Evolutionary conservation across 495 filamentous ascomycete genomes (phyloP).

Genomic region (Choiromyces venosus): DNA sequence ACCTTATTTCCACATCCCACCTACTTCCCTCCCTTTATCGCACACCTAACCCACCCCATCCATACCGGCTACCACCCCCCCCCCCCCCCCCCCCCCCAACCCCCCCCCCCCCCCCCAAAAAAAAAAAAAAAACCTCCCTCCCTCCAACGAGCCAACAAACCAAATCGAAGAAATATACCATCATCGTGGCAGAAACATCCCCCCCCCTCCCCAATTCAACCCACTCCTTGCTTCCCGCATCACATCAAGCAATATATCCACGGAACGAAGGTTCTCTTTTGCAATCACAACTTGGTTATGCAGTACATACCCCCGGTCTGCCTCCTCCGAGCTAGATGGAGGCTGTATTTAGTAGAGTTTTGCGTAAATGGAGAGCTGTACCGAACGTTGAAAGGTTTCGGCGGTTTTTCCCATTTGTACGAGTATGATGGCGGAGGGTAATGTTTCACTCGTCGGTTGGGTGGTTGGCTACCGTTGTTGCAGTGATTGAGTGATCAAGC

Average conservation of each 20-base stretch:
- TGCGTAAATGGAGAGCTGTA: not conserved
- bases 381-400: not conserved
- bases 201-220: no score
- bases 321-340: not conserved
- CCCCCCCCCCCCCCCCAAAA: no score
- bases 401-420: not conserved
- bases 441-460: no score
- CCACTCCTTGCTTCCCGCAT: not conserved
- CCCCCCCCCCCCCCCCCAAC: no score
- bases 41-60: not conserved
- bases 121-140: no score
- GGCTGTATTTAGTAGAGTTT: not conserved
- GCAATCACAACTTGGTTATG: no score
- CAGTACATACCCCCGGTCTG: no score
- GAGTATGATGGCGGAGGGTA: no score
- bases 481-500: not conserved
- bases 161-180: not conserved
- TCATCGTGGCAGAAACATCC: not conserved
- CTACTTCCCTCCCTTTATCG: not conserved
- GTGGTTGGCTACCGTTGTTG: no score
- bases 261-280: not conserved
- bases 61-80: not conserved
- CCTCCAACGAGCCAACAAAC: not conserved
- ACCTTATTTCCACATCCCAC: not conserved
- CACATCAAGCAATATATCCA: not conserved